Evolutionary conservation across 495 filamentous ascomycete species (phyloP).

Genomic region (Patellaria atrata): DNA sequence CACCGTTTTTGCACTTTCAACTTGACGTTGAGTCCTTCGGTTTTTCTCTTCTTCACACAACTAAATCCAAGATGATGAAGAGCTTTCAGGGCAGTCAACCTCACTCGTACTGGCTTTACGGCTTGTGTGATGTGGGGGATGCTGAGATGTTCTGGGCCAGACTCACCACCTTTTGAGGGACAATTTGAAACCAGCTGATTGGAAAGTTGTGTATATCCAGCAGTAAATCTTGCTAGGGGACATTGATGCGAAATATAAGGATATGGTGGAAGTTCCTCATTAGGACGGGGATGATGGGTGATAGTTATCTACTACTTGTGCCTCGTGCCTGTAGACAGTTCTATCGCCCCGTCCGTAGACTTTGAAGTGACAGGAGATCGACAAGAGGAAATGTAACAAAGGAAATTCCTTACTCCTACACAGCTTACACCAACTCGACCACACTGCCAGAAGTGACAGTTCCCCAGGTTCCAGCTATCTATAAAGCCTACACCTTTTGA

Average conservation of each 20-base stretch:
- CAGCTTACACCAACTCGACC: no score
- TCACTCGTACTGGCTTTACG: conserved; percentile 23
- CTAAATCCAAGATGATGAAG: conserved; percentile 38
- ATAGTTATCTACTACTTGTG: no score
- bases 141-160: conserved; percentile 35
- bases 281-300: no score
- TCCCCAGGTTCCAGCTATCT: no score
- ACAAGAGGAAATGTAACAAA: no score
- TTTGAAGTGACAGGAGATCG: no score
- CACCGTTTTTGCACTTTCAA: background rate
- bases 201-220: conserved; percentile 29
- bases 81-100: conserved; percentile 30
- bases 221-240: background rate
- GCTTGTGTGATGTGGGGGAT: conserved; percentile 28
- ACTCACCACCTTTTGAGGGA: conserved; percentile 32
- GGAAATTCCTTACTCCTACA: no score
- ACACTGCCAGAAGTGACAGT: no score
- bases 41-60: conserved; percentile 27
- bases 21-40: background rate
- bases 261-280: no score
- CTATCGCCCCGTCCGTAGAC: no score
- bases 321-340: no score
- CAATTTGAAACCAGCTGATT: conserved; percentile 36
- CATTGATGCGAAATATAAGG: background rate
- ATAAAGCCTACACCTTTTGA: no score